phyloP scores from a whole-genome alignment of 2,329 filamentous ascomycete species.

The Aspergillus floridensis region DNA sequence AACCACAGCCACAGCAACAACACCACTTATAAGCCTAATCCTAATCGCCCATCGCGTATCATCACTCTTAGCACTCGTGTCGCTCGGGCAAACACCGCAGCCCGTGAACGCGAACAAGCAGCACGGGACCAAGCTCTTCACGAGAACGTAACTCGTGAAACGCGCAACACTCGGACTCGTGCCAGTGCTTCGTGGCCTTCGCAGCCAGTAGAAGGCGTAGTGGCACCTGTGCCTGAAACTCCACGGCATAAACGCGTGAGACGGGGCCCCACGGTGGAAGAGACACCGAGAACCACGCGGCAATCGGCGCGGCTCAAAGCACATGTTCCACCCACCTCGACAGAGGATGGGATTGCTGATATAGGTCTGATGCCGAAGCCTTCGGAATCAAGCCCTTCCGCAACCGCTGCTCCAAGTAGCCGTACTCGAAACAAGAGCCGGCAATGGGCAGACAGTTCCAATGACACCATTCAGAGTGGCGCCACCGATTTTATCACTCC shows the following conservation, averaged over 20 bases:
- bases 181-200: constrained; percentile 12
- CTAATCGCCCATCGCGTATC: constrained; percentile 22
- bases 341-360: constrained; percentile 20
- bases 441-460: constrained; percentile 10
- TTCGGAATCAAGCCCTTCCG: constrained; percentile 18
- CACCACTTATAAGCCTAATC: constrained; percentile 8
- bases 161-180: constrained; percentile 23
- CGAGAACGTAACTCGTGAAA: constrained; percentile 19
- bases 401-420: constrained; percentile 12
- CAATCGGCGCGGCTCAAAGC: constrained; percentile 35
- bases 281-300: constrained; percentile 34
- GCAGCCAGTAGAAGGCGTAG: constrained; percentile 15
- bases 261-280: constrained; percentile 27
- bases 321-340: constrained; percentile 17
- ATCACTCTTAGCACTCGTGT: constrained; percentile 23
- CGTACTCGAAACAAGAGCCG: constrained; percentile 18
- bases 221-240: constrained; percentile 24
- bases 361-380: constrained; percentile 6
- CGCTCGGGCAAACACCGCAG: constrained; percentile 13
- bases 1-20: constrained; percentile 4
- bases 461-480: constrained; percentile 5
- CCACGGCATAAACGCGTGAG: constrained; percentile 35
- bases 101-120: constrained; percentile 5
- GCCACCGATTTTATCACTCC: not conserved
- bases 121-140: constrained; percentile 7